These are phyloP conservation scores for Pestalotiopsis sp. DNA, from an alignment of 2,329 filamentous ascomycete genomes.

Conservation along the genomic window DNA sequence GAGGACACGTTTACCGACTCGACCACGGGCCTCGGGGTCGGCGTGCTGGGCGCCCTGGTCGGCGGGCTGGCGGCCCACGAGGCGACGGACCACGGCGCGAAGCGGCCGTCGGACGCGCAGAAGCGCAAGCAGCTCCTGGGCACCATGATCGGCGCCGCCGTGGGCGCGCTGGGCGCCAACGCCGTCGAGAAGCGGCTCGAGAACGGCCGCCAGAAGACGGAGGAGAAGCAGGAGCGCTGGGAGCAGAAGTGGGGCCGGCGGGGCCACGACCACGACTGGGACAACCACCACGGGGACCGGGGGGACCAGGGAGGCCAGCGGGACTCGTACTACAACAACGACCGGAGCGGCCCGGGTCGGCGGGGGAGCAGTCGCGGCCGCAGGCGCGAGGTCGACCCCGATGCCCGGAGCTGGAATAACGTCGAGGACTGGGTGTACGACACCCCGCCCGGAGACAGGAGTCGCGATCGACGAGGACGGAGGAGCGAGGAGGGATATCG, in stretches of 20 bases:
- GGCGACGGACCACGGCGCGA: constrained; percentile 34
- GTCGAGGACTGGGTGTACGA: constrained; percentile 36
- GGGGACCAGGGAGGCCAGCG: constrained; percentile 17
- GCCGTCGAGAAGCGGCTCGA: constrained; percentile 35
- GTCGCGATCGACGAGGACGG: not conserved
- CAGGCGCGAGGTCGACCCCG: constrained; percentile 27
- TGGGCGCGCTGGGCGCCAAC: constrained; percentile 56
- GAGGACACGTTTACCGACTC: constrained; percentile 52
- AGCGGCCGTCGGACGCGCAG: constrained; percentile 29
- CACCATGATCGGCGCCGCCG: constrained; percentile 56
- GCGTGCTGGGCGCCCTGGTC: constrained; percentile 56
- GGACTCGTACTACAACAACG: constrained; percentile 15
- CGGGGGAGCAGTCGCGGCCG: not conserved
- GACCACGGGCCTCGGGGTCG: constrained; percentile 50
- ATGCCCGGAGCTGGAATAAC: constrained; percentile 32
- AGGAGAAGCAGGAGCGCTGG: constrained; percentile 25
- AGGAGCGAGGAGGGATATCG: constrained; percentile 12
- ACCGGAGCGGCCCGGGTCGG: not conserved
- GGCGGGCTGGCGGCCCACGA: constrained; percentile 56
- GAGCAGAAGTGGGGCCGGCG: constrained; percentile 28
- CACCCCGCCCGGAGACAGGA: constrained; percentile 19
- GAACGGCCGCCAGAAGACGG: constrained; percentile 27
- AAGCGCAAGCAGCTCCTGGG: constrained; percentile 43
- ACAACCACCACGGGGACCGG: constrained; percentile 20
- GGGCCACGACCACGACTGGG: constrained; percentile 21